Evolutionary conservation across 2,329 filamentous ascomycete genomes (phyloP), one percentile per base, ranked within the genome.

Genomic region (Colletotrichum brevisporum): DNA sequence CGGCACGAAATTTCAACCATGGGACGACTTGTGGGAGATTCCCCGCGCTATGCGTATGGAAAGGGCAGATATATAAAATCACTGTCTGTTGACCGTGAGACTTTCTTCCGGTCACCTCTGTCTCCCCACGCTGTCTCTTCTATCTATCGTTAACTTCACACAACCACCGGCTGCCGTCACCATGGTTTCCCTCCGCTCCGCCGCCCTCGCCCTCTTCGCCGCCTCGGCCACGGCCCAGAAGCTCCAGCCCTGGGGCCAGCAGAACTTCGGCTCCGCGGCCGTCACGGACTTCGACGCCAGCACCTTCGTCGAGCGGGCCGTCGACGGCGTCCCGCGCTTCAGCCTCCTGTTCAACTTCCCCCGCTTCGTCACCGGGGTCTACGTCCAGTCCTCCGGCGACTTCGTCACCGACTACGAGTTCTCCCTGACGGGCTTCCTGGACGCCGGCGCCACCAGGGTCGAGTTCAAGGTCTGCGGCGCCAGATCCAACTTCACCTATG

Each of bases 401-500:
- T 66, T 39, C 56, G 27, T 66, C 41, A 66, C 50, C 56, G 21
- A 66, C 27, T 61, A 54, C 41, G n/a, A 47, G 31, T 36, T 36
- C 31, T 36, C 31, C 2, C 41, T 61, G 15, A n/a, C 1, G 1
- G 57, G 15, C 56, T 15, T 36, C 26, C 18, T 27, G 12, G 13
- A 13, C 13, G 48, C 39, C 39, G 39, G 18, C 36, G 18, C 18
- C 31, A 8, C 27, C 21, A 24, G 26, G 41, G 16, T 18, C 12
- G n/a, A 50, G 31, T 36, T 36, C 50, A 16, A 36, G 12, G 41
- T 66, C 8, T 55, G 54, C 57, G 63, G 56, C 18, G 50, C 48
- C 41, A 15, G 39, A n/a, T 16, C 41, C 41, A 55, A 55, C 31
- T 66, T 54, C 41, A 66, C 63, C 21, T 55, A 61, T 27, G 48